Conservation (phyloP, 1,284 basidiomycete species). For the Peniophora sp. region DNA sequence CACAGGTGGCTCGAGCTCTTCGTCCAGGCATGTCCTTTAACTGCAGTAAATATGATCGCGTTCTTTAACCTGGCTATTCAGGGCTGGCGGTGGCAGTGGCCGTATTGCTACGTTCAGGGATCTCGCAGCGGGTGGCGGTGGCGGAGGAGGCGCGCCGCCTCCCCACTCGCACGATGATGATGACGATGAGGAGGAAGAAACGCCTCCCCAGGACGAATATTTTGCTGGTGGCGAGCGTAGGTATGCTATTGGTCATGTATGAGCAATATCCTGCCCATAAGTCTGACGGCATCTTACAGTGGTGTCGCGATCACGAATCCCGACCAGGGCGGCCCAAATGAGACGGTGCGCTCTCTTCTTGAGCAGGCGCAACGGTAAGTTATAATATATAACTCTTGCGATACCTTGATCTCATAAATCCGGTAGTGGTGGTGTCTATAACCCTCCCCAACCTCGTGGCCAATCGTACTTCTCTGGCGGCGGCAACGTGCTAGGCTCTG, state of each 20-base stretch:
- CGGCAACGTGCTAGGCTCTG: slow-evolving; percentile 82
- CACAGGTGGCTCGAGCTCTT: slow-evolving; percentile 11
- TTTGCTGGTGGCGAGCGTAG: slow-evolving; percentile 87
- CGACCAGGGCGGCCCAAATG: slow-evolving; percentile 22
- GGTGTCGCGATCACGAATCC: slow-evolving; percentile 91
- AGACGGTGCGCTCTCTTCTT: slow-evolving; percentile 63
- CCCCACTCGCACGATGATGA: slow-evolving; percentile 18
- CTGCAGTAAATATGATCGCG: no score
- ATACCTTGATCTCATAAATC: slow-evolving; percentile 1
- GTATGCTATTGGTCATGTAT: slow-evolving; percentile 28
- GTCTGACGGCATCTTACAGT: slow-evolving; percentile 49
- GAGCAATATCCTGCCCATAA: neutral
- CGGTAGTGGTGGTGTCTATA: neutral
- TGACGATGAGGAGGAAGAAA: slow-evolving; percentile 40
- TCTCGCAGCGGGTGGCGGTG: slow-evolving; percentile 8
- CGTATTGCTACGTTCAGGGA: slow-evolving; percentile 14
- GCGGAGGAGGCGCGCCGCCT: slow-evolving; percentile 11
- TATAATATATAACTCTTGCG: neutral
- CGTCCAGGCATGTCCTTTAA: neutral
- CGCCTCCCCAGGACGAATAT: slow-evolving; percentile 50
- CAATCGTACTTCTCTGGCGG: slow-evolving; percentile 54
- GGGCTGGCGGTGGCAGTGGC: slow-evolving; percentile 4
- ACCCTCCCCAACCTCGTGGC: slow-evolving; percentile 12
- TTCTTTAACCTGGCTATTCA: no score
- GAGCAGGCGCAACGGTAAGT: slow-evolving; percentile 74